Evolutionary conservation across 345 rosid genomes (phyloP).

Genomic region (Lepidium africanum): DNA sequence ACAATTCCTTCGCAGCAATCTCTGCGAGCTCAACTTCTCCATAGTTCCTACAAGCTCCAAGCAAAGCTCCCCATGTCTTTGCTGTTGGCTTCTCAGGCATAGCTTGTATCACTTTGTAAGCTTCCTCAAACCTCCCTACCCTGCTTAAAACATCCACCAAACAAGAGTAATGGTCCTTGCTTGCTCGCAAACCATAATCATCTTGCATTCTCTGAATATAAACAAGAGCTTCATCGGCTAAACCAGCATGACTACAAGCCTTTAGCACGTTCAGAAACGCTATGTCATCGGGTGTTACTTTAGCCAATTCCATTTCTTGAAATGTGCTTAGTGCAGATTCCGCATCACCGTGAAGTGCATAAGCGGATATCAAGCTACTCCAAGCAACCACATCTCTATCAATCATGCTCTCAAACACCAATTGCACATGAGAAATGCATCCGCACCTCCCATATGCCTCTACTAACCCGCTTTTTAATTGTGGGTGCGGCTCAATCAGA

Average conservation of each 20-base stretch:
- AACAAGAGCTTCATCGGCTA: constrained; percentile 47
- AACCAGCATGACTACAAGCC: constrained; percentile 66
- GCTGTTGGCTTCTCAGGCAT: constrained; percentile 51
- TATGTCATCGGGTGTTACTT: constrained; percentile 47
- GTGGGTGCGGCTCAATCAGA: constrained; percentile 36
- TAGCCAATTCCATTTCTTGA: constrained; percentile 44
- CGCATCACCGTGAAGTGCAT: constrained; percentile 58
- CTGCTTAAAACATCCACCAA: constrained; percentile 53
- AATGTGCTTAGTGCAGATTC: constrained; percentile 39
- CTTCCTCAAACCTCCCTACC: constrained; percentile 51
- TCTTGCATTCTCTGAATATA: constrained; percentile 35
- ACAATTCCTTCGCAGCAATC: constrained; percentile 45
- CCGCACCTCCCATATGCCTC: constrained; percentile 62
- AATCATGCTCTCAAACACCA: constrained; percentile 31
- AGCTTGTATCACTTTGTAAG: constrained; percentile 36
- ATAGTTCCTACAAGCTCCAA: constrained; percentile 54
- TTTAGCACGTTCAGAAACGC: constrained; percentile 51
- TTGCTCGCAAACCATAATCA: constrained; percentile 34
- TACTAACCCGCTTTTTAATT: constrained; percentile 46
- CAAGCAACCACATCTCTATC: constrained; percentile 60
- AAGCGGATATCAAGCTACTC: constrained; percentile 64
- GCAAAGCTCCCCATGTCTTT: constrained; percentile 61
- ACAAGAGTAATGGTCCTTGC: constrained; percentile 57
- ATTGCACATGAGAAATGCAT: constrained; percentile 29
- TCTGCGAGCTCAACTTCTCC: constrained; percentile 55